Evolutionary conservation across 78 protist species (phyloP).

Genomic region (Dictyostelium discoideum): DNA sequence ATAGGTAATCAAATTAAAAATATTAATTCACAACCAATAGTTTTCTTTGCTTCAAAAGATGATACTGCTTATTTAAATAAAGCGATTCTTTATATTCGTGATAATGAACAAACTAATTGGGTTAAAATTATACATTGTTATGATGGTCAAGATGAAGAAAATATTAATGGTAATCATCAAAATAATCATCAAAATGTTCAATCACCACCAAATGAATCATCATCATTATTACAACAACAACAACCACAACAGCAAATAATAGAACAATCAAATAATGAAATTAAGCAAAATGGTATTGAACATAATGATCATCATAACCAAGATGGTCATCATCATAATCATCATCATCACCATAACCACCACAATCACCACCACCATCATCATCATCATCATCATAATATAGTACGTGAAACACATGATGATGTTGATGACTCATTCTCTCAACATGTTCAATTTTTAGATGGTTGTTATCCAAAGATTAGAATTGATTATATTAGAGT

Average conservation of each 20-base stretch:
- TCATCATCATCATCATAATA: background rate
- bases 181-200: background rate
- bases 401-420: background rate
- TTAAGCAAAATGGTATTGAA: background rate
- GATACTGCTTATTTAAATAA: constrained; percentile 84
- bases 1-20: constrained; percentile 29
- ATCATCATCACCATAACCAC: background rate
- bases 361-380: background rate
- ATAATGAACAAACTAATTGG: constrained; percentile 91
- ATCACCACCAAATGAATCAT: background rate
- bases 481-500: constrained; percentile 74
- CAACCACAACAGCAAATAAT: no score
- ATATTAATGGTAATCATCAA: background rate
- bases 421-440: constrained; percentile 10
- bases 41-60: constrained; percentile 85
- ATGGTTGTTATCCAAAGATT: constrained; percentile 77
- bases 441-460: constrained; percentile 40
- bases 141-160: constrained; percentile 34
- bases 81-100: constrained; percentile 87
- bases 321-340: background rate
- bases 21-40: constrained; percentile 79
- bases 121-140: constrained; percentile 84
- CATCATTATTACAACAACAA: no score
- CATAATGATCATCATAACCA: background rate
- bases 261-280: background rate